These are phyloP conservation scores for Tetracladium maxilliforme DNA, from an alignment of 2,329 filamentous ascomycete species.

Conservation along the genomic window DNA sequence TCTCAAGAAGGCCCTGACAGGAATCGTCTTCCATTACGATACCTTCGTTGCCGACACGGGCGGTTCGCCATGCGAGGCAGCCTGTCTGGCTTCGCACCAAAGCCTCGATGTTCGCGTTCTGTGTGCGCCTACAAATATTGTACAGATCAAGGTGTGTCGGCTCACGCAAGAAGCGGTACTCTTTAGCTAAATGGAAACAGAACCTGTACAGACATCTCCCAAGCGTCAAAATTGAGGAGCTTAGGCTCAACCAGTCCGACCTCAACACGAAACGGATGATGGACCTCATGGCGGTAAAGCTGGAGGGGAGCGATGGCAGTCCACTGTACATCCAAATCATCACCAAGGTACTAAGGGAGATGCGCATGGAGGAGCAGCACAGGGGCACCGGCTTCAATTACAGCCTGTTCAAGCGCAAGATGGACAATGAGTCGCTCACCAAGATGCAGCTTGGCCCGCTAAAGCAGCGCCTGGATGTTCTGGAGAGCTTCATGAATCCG, in stretches of 20 bases:
- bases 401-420: slow-evolving; percentile 17
- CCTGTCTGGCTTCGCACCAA: slow-evolving; percentile 29
- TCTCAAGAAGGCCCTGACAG: slow-evolving; percentile 30
- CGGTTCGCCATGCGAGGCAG: slow-evolving; percentile 32
- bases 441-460: slow-evolving; percentile 37
- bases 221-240: slow-evolving; percentile 24
- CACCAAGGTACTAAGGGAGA: slow-evolving; percentile 30
- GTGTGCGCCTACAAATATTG: slow-evolving; percentile 31
- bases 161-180: not conserved
- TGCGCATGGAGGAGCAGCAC: slow-evolving; percentile 24
- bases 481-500: slow-evolving; percentile 52
- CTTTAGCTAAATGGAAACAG: no score
- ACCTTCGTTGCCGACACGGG: slow-evolving; percentile 21
- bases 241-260: slow-evolving; percentile 29
- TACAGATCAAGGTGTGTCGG: slow-evolving; percentile 16
- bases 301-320: slow-evolving; percentile 16
- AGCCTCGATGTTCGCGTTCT: slow-evolving; percentile 32
- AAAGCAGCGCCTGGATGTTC: slow-evolving; percentile 39
- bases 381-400: slow-evolving; percentile 24
- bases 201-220: slow-evolving; percentile 21
- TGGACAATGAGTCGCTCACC: slow-evolving; percentile 22
- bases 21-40: slow-evolving; percentile 41
- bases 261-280: slow-evolving; percentile 37
- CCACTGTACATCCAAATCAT: slow-evolving; percentile 37
- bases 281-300: slow-evolving; percentile 34